Conservation (phyloP, 495 filamentous ascomycete species). For the Penicillium simplicissimum region DNA sequence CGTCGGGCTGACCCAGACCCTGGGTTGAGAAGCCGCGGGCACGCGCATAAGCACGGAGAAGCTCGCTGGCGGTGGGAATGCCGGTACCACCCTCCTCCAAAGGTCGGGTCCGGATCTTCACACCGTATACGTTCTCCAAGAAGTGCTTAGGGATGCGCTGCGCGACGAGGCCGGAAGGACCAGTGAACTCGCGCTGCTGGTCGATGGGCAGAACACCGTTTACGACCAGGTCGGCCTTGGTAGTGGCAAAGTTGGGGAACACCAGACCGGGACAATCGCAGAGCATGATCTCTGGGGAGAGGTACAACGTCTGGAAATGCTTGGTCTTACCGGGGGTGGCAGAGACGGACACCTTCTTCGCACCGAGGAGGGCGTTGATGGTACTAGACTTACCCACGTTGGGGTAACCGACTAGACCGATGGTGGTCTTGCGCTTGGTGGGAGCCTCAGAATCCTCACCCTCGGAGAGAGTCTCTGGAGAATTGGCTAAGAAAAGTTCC, state of each 20-base stretch:
- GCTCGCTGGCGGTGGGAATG: slow-evolving; percentile 80
- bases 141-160: slow-evolving; percentile 88
- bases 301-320: slow-evolving; percentile 98
- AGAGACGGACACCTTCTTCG: slow-evolving; percentile 98
- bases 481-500: slow-evolving; percentile 76
- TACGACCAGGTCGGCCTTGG: slow-evolving; percentile 94
- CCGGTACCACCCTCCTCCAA: slow-evolving; percentile 93
- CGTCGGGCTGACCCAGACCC: slow-evolving; percentile 87
- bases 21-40: slow-evolving; percentile 87
- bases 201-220: slow-evolving; percentile 97
- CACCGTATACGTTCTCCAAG: slow-evolving; percentile 88
- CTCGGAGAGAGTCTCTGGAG: slow-evolving; percentile 51
- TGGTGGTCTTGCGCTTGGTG: slow-evolving; percentile 64
- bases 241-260: slow-evolving; percentile 96
- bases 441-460: slow-evolving; percentile 41
- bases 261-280: slow-evolving; percentile 99
- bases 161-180: slow-evolving; percentile 82
- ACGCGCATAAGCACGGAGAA: slow-evolving; percentile 82
- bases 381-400: slow-evolving; percentile 99
- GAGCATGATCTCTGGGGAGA: slow-evolving; percentile 83
- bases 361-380: slow-evolving; percentile 95
- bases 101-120: slow-evolving; percentile 80
- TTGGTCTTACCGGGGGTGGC: slow-evolving; percentile 98
- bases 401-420: slow-evolving; percentile 96
- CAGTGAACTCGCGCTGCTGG: slow-evolving; percentile 92